Evolutionary conservation across 78 protist species (phyloP).

Genomic region (Dictyostelium citrinum): DNA sequence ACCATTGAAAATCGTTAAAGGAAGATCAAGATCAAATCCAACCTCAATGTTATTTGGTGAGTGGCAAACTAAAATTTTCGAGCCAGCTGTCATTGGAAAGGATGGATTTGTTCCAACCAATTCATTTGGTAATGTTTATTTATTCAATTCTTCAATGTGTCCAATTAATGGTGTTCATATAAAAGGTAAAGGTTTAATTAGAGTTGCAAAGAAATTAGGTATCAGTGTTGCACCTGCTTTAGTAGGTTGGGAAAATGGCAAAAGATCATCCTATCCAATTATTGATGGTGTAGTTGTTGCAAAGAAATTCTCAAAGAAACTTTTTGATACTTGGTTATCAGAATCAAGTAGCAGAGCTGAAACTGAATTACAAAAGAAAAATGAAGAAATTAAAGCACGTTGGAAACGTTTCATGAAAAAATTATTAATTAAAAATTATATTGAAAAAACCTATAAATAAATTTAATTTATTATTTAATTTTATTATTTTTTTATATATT

Average conservation of each 20-base stretch:
- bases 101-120: slow-evolving; percentile 57
- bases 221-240: slow-evolving; percentile 72
- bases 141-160: slow-evolving; percentile 65
- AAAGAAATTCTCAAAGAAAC: slow-evolving; percentile 4
- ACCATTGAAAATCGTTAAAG: slow-evolving; percentile 65
- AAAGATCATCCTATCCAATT: neutral
- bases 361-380: neutral
- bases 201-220: slow-evolving; percentile 43
- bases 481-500: too few relatives aligned
- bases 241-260: slow-evolving; percentile 61
- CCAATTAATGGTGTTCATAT: slow-evolving; percentile 73
- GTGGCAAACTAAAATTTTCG: slow-evolving; percentile 54
- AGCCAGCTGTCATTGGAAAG: neutral
- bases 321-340: slow-evolving; percentile 53
- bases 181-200: slow-evolving; percentile 8
- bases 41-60: slow-evolving; percentile 38
- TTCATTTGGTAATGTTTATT: slow-evolving; percentile 57
- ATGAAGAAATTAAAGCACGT: slow-evolving; percentile 13
- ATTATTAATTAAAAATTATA: slow-evolving; percentile 39
- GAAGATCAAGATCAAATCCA: slow-evolving; percentile 8
- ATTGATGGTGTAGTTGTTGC: slow-evolving; percentile 73
- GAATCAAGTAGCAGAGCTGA: neutral
- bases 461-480: too few relatives aligned
- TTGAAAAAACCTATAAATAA: neutral
- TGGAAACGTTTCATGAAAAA: slow-evolving; percentile 37